Evolutionary conservation across 2,329 filamentous ascomycete species (phyloP), one percentile per base, ranked within the genome.

Genomic region (Coleophoma eucalyptorum): DNA sequence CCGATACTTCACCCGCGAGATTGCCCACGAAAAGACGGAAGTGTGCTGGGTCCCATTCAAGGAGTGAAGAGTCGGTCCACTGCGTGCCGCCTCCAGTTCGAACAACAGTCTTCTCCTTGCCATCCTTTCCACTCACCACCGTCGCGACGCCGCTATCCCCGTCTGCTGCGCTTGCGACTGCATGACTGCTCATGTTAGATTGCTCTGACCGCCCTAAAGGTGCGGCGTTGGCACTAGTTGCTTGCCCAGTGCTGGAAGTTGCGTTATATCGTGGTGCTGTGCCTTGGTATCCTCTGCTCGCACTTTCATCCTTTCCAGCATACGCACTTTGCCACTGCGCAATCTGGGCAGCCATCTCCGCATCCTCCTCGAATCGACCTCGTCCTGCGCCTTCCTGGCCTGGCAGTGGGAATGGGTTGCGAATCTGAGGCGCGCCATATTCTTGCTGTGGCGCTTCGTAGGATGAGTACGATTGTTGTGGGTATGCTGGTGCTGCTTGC

Each of bases 21-120:
- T 99, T 99, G 57, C 94, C 94, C 15, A 97, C 91, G 69, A 97
- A 97, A 41, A 99, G 83, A 34, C 94, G 90, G 64, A 96, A 89
- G 67, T 99, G 94, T 26, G 88, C 82, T 1, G 93, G 93, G 65
- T 97, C 92, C 94, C 94, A 99, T 67, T 97, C 94, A 2, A 97
- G 80, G 3, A 99, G 81, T 0, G 87, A 81, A 50, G 89, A 79
- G 67, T 99, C 94, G 20, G 88, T 87, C 94, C 94, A 99, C 52
- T 84, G 88, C 73, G 96, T 90, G 50, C 94, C 94, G 55, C 94
- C 94, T 46, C 93, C 94, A 54, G 88, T 81, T 37, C 94, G 87
- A 45, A 90, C 77, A 1, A 99, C 94, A 0, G 94, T 99, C 71
- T 92, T 92, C 62, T 89, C 83, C 64, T 86, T 87, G 53, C 85